Conservation (phyloP, 345 rosid species). For the Syzygium aqueum region DNA sequence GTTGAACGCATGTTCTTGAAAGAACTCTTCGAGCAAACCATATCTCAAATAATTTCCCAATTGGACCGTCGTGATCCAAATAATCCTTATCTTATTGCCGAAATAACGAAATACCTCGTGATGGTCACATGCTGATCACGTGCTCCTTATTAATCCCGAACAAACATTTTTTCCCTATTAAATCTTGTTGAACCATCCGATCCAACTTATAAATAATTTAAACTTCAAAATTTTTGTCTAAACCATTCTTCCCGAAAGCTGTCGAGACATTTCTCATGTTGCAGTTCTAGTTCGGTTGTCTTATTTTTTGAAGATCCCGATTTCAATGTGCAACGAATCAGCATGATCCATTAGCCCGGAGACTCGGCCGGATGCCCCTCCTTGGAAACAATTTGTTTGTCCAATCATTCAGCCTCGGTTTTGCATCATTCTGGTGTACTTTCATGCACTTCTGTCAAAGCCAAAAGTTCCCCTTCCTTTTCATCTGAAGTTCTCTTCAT, state of each 20-base stretch:
- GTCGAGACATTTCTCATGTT: slow-evolving; percentile 40
- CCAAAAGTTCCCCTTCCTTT: slow-evolving; percentile 43
- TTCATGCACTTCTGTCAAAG: slow-evolving; percentile 12
- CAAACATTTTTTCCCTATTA: background rate
- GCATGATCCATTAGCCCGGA: slow-evolving; percentile 40
- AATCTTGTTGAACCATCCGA: background rate
- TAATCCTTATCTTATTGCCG: background rate
- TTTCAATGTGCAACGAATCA: slow-evolving; percentile 27
- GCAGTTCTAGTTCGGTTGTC: slow-evolving; percentile 38
- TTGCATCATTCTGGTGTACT: slow-evolving; percentile 32
- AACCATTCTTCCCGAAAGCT: slow-evolving; percentile 33
- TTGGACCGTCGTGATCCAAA: background rate
- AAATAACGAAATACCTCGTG: background rate
- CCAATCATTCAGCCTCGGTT: too few species aligned
- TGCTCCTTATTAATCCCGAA: background rate
- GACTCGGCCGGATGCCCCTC: slow-evolving; percentile 36
- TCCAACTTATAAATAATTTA: background rate
- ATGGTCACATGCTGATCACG: background rate
- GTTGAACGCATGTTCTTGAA: background rate
- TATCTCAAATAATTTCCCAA: background rate
- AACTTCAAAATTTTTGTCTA: slow-evolving; percentile 14
- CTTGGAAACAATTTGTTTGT: too few species aligned
- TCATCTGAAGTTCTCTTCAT: slow-evolving; percentile 31
- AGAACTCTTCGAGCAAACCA: background rate
- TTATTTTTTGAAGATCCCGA: slow-evolving; percentile 37